Evolutionary conservation across 176 grass and related monocot genomes (phyloP).

Genomic region (Aechmea fasciata): DNA sequence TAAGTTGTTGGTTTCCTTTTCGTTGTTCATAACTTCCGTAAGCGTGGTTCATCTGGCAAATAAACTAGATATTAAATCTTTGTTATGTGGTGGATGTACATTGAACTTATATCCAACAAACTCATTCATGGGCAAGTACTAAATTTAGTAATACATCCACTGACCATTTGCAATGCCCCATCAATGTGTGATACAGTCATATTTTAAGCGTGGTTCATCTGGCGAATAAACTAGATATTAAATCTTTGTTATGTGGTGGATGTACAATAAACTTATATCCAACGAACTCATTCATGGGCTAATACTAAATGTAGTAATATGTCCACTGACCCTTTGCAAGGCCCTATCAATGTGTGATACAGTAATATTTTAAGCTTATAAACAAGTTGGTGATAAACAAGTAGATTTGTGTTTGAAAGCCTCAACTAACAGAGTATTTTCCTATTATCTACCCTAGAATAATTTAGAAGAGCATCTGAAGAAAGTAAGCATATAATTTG

Average conservation of each 20-base stretch:
- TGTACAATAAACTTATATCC: constrained; percentile 1
- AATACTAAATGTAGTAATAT: not conserved
- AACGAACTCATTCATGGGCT: not conserved
- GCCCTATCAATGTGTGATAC: not conserved
- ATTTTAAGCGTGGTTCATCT: not conserved
- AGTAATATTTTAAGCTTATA: not conserved
- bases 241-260: not conserved
- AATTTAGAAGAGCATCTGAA: no score
- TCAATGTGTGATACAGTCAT: not conserved
- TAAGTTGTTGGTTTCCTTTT: not conserved
- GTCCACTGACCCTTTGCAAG: not conserved
- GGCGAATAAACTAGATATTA: not conserved
- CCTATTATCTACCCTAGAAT: no score
- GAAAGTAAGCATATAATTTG: no score
- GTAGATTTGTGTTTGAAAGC: no score
- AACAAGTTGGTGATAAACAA: constrained; percentile 3
- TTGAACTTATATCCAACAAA: not conserved
- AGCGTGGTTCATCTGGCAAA: not conserved
- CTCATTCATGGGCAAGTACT: not conserved
- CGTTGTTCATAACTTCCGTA: not conserved
- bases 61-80: not conserved
- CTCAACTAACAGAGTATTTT: no score
- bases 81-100: not conserved
- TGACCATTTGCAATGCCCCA: not conserved
- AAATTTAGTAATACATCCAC: not conserved